These are phyloP conservation scores for Waltergamsia citrina DNA, from an alignment of 2,329 filamentous ascomycete species.

Conservation along the genomic window DNA sequence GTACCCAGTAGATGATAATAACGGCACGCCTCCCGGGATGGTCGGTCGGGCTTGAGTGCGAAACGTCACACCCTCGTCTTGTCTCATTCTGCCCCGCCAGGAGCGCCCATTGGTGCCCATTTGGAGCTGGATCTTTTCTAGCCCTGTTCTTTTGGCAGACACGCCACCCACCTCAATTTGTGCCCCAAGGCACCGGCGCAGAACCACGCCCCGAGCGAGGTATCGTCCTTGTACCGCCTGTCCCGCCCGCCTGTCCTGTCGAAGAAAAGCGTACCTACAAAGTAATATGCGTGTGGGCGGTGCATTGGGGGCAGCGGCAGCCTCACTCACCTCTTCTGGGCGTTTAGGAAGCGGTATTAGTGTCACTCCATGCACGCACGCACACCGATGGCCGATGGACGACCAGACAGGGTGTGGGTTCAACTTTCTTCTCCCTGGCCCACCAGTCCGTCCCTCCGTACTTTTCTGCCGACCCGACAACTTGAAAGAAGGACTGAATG, in stretches of 20 bases:
- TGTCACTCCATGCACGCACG: no score
- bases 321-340: neutral
- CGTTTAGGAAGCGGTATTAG: no score
- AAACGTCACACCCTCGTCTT: no score
- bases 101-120: no score
- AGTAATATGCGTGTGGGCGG: neutral
- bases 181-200: constrained; percentile 2
- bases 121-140: no score
- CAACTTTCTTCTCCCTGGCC: no score
- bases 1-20: no score
- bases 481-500: neutral
- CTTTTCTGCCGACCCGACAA: constrained; percentile 1
- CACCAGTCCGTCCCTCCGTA: neutral
- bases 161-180: neutral
- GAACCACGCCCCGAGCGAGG: constrained; percentile 1
- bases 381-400: no score
- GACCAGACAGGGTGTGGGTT: no score
- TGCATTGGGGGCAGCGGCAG: neutral
- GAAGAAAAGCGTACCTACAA: neutral
- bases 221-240: neutral
- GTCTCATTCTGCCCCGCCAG: no score
- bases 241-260: neutral
- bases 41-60: no score
- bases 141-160: constrained; percentile 4
- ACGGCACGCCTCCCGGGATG: no score